Evolutionary conservation across 2,329 filamentous ascomycete genomes (phyloP), one percentile per base, ranked within the genome.

Genomic region (Pyrenochaeta sp.): DNA sequence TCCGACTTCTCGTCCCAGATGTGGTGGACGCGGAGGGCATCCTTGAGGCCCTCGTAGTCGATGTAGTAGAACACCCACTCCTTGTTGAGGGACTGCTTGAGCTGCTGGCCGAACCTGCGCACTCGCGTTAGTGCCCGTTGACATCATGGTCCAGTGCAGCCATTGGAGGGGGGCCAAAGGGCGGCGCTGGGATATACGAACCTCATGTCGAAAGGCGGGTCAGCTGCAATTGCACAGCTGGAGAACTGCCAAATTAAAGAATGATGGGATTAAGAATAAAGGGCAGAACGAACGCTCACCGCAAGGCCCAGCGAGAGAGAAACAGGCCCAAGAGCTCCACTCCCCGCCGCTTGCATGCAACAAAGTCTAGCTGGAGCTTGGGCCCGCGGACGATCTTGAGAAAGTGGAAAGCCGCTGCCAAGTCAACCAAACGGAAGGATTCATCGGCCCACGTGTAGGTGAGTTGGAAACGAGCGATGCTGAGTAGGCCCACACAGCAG

Each of bases 21-120:
- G 63, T 83, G 85, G 54, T 88, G 85, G 54, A 85, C 87, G 79
- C 94, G 95, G 58, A 99, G 87, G 63, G 92, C 88, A 64, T 85
- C 83, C 81, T 99, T 99, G 44, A 99, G 85, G 62, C 89, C 91
- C 75, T 97, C 93, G 80, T 99, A 99, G 79, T 92, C 90, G 79
- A 99, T 97, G 81, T 99, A 99, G 82, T 97, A 92, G 88, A 93
- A 97, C 77, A 93, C 89, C 81, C 96, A 99, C 80, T 98, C 93
- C 82, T 91, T 92, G 78, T 98, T 96, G 73, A 97, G 85, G 75
- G 93, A 97, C 71, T 92, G 94, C 62, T 92, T 92, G 71, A 99
- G 87, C 84, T 99, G 93, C 79, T 97, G 91, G 76, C 95, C 95
- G 83, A 98, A 99, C 84, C 86, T 89, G 63, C 47, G 50, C 37